Conservation (phyloP, 1,284 basidiomycete species). For the Cryptococcus sp. region DNA sequence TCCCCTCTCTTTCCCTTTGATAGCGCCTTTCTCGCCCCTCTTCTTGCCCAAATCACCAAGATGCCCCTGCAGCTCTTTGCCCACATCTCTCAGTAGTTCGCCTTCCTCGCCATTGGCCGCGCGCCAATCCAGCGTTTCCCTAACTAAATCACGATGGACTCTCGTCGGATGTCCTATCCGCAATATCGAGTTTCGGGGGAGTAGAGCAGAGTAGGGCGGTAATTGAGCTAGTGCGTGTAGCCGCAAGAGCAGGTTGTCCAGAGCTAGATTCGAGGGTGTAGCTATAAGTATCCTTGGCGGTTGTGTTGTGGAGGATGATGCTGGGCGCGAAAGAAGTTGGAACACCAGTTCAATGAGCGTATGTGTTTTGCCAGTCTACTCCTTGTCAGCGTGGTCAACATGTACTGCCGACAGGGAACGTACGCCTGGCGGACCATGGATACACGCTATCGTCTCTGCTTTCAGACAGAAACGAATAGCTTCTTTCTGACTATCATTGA, state of each 20-base stretch:
- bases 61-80: conserved; percentile 72
- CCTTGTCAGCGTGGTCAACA: conserved; percentile 4
- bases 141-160: conserved; percentile 75
- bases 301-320: conserved; percentile 33
- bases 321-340: conserved; percentile 64
- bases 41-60: conserved; percentile 71
- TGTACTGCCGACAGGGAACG: conserved; percentile 9
- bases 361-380: conserved; percentile 80
- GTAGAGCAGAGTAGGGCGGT: conserved; percentile 35
- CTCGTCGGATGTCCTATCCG: conserved; percentile 91
- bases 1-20: conserved; percentile 67
- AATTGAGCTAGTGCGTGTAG: conserved; percentile 53
- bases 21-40: conserved; percentile 68
- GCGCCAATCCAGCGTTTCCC: conserved; percentile 84
- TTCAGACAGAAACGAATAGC: conserved; percentile 59
- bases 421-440: conserved; percentile 94
- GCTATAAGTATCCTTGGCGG: conserved; percentile 59
- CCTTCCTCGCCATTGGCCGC: conserved; percentile 76
- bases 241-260: conserved; percentile 84
- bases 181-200: conserved; percentile 59
- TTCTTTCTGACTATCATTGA: conserved; percentile 82
- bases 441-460: conserved; percentile 74
- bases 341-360: conserved; percentile 87
- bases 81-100: conserved; percentile 78
- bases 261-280: conserved; percentile 53